phyloP scores from a whole-genome alignment of 2,329 filamentous ascomycete genomes.

The Alternaria longipes region DNA sequence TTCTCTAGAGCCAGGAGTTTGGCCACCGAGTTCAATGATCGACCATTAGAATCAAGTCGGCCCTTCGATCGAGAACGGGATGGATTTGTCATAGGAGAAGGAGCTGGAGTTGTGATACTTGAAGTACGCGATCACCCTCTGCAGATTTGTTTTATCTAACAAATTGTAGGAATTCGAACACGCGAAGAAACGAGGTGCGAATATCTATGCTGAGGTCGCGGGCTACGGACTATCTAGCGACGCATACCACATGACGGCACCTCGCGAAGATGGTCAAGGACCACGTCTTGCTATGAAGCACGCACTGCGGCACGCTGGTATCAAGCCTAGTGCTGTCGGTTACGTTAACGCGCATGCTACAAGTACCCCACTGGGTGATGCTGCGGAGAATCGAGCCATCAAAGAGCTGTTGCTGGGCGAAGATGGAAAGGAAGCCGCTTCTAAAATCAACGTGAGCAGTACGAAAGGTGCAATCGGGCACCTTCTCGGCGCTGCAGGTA shows the following conservation, averaged over 20 bases:
- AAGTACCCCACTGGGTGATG: slow-evolving; percentile 83
- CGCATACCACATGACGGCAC: slow-evolving; percentile 92
- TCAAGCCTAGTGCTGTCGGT: slow-evolving; percentile 76
- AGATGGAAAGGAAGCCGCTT: slow-evolving; percentile 69
- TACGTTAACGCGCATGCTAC: slow-evolving; percentile 98
- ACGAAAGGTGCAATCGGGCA: slow-evolving; percentile 95
- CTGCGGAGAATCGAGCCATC: slow-evolving; percentile 87
- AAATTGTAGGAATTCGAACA: slow-evolving; percentile 76
- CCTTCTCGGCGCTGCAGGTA: slow-evolving; percentile 88
- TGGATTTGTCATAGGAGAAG: slow-evolving; percentile 94
- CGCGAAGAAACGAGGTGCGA: slow-evolving; percentile 78
- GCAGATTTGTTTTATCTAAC: not conserved
- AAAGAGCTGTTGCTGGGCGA: slow-evolving; percentile 77
- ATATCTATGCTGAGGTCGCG: slow-evolving; percentile 85
- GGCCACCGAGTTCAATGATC: slow-evolving; percentile 79
- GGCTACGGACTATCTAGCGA: slow-evolving; percentile 94
- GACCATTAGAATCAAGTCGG: slow-evolving; percentile 75
- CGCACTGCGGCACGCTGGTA: slow-evolving; percentile 75
- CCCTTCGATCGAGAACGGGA: slow-evolving; percentile 83
- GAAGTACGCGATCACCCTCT: slow-evolving; percentile 62
- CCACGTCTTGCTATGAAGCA: slow-evolving; percentile 85
- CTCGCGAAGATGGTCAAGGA: slow-evolving; percentile 81
- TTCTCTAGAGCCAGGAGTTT: slow-evolving; percentile 89
- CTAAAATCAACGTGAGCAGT: slow-evolving; percentile 83
- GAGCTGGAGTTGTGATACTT: slow-evolving; percentile 84